Evolutionary conservation across 345 rosid species (phyloP), one percentile per base, ranked within the genome.

Genomic region (Punica granatum): DNA sequence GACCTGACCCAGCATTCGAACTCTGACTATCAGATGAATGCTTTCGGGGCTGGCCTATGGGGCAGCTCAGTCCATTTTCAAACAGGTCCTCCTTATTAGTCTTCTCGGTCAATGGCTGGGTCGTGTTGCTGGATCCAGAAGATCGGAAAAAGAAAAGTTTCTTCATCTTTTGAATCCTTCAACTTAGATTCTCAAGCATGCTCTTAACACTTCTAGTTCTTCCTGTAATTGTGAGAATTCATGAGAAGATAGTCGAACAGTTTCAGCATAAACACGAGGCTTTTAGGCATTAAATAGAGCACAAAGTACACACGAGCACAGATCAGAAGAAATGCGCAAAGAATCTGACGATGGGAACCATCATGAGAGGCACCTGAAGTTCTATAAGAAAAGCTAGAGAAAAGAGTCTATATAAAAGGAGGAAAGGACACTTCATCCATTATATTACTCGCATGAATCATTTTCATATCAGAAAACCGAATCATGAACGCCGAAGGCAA

Each of bases 131-230:
- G 48, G 92, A 66, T 31, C 87, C 85, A 48, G 93, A 85, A 13
- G 73, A 64, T 72, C 79, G 83, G 70, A 93, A 90, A 77, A 76
- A 90, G 82, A 93, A 93, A 43, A 93, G 77, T 74, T 89, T 91
- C 89, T 89, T 94, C 99, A 94, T 94, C 73, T 72, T 42, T 30
- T 30, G 26, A 56, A 33, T 14, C 34, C 15, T 12, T 30, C 34
- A 25, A 1, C 33, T 56, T 10, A 10, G 30, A 13, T 26, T 30
- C 34, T 28, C 18, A 3, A 51, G 58, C 13, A 51, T 8, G 26
- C 34, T 56, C 19, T 28, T 56, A 26, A 56, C 32, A 56, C 61
- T 56, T 56, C 33, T n/a, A 26, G 34, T 56, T 56, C 61, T 18
- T 26, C 61, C 61, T 56, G 61, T 30, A 56, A 25, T 26, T 56